Percentiles rank a stretch among this genome's conserved stretches.
phyloP scores from a whole-genome alignment of 2,329 filamentous ascomycete species.

The Alternaria angustiovoidea region DNA sequence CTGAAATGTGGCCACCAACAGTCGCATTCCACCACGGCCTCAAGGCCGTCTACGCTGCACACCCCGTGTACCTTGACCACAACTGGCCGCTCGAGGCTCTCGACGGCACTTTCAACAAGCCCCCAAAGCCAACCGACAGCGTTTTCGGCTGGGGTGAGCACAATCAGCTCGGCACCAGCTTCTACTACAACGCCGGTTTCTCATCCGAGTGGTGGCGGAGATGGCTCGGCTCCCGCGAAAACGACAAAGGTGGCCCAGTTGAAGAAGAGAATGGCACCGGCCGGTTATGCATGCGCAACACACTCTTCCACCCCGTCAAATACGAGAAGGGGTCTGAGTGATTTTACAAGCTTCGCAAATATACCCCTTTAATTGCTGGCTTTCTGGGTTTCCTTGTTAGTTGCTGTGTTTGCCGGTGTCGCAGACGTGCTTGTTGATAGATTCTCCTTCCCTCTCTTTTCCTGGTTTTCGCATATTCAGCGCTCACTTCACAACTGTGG shows the following conservation, averaged over 20 bases:
- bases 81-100: constrained; percentile 66
- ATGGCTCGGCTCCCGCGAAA: constrained; percentile 59
- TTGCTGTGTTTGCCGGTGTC: constrained; percentile 25
- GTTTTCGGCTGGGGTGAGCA: constrained; percentile 62
- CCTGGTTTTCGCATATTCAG: constrained; percentile 34
- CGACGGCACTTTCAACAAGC: constrained; percentile 59
- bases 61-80: constrained; percentile 81
- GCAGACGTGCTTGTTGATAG: constrained; percentile 31
- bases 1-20: constrained; percentile 80
- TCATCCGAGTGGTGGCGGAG: constrained; percentile 58
- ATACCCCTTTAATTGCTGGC: constrained; percentile 37
- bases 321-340: constrained; percentile 53
- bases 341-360: constrained; percentile 27
- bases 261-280: constrained; percentile 57
- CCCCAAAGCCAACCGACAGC: constrained; percentile 54
- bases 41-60: constrained; percentile 79
- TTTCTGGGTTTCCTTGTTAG: constrained; percentile 22
- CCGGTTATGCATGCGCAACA: constrained; percentile 57
- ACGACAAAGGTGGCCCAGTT: constrained; percentile 52
- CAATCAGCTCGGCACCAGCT: constrained; percentile 60
- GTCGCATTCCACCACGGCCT: constrained; percentile 78
- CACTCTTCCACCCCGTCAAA: constrained; percentile 60
- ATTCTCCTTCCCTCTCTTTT: constrained; percentile 24
- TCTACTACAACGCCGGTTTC: constrained; percentile 62
- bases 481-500: constrained; percentile 23